phyloP scores from a whole-genome alignment of 2,329 filamentous ascomycete genomes.

The Aspergillus ustus region DNA sequence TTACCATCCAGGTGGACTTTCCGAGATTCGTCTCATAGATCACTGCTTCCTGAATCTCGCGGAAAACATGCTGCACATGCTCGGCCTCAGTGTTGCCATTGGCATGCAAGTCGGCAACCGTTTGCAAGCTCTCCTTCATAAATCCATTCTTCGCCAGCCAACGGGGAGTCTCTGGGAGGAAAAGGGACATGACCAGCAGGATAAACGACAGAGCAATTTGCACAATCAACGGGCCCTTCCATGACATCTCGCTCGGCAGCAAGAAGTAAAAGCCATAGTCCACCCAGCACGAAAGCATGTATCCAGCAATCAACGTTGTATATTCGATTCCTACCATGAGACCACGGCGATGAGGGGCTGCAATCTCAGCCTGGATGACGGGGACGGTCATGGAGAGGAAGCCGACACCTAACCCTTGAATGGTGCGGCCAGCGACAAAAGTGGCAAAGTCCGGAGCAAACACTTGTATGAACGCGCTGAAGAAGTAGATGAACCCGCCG shows the following conservation, averaged over 20 bases:
- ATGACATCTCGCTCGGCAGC: constrained; percentile 38
- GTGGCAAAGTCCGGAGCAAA: constrained; percentile 41
- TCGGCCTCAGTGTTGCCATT: constrained; percentile 33
- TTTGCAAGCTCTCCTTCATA: constrained; percentile 45
- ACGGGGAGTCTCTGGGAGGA: constrained; percentile 44
- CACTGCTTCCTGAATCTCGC: constrained; percentile 46
- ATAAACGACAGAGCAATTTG: constrained; percentile 40
- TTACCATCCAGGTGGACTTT: constrained; percentile 39
- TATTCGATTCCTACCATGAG: constrained; percentile 49
- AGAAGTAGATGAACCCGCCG: constrained; percentile 44
- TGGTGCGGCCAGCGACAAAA: constrained; percentile 40
- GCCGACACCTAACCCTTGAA: constrained; percentile 42
- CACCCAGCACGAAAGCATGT: constrained; percentile 48
- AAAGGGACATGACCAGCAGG: constrained; percentile 41
- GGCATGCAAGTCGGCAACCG: constrained; percentile 47
- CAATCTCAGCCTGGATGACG: constrained; percentile 46
- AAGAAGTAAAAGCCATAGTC: constrained; percentile 46
- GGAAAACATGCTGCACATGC: constrained; percentile 38
- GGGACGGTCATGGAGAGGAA: constrained; percentile 44
- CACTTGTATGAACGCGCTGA: constrained; percentile 43
- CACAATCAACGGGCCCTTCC: constrained; percentile 37
- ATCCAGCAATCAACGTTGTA: constrained; percentile 42
- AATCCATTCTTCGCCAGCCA: constrained; percentile 50
- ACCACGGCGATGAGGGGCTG: constrained; percentile 41
- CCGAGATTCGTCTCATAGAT: constrained; percentile 42